Base-by-base conservation (phyloP, 768 basidiomycete species). In the Heimioporus sp. region DNA sequence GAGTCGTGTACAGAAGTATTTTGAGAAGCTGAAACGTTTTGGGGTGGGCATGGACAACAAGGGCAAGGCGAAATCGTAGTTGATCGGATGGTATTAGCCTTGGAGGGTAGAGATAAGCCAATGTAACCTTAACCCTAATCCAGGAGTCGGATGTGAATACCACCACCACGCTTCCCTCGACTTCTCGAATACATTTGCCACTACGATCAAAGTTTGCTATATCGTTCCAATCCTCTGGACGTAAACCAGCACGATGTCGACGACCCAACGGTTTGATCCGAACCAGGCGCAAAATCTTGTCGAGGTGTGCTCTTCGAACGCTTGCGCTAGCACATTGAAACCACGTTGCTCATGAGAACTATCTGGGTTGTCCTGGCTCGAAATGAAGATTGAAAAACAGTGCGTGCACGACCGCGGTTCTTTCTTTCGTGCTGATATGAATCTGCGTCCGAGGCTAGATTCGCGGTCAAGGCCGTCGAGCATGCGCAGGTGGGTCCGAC, bases 341-440 rank as follows among this genome's bases (percentile, higher is more conserved):
- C 43, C 64, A 65, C 54, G 61, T 61, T 58, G 39, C 42, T 48
- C 52, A 63, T 54, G 34, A 36, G 49, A 61, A 48, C 13, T 28
- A 28, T 28, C 37, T 43, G 35, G 41, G 43, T 48, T 28, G 41
- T 37, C 53, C 35, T 41, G 42, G 44, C 34, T 55, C 28, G 46
- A 10, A 46, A 39, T 41, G 43, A 73, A 93, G 91, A 96, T 99
- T 55, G 96, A 98, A 76, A 95, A 94, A 80, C 94, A 97, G 87
- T 93, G 65, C 70, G 88, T 78, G 36, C 38, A 43, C 19, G 48
- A 40, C 39, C 7, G 51, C 20, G 17, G n/a, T 21, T 37, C 24
- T 24, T 28, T 9, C 7, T 16, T 32, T 51, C 35, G 54, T 39
- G 48, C 56, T 64, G 47, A 57, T 34, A 30, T 30, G 48, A 53